A percentile compares a stretch with the other conserved stretches of the same genome.
These are phyloP conservation scores for Skeletonema marinoi DNA, from an alignment of 108 stramenopile genomes.

Conservation along the genomic window DNA sequence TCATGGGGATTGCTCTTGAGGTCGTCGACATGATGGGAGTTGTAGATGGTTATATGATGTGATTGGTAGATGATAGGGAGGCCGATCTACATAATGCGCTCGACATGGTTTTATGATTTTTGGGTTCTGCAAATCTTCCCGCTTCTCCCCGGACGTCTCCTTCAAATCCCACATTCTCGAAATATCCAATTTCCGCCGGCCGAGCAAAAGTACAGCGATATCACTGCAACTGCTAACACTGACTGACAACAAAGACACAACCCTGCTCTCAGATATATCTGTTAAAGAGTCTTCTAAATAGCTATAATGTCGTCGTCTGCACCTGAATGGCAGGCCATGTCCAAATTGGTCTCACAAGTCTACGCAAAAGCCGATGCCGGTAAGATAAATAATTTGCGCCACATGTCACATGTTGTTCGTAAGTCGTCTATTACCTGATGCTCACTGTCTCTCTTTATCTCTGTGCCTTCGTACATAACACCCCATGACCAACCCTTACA, in stretches of 20 bases:
- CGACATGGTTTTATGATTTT: neutral
- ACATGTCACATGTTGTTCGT: neutral
- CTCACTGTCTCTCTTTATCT: neutral
- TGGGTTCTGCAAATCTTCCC: neutral
- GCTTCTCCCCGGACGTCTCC: neutral
- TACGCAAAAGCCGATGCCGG: slow-evolving; percentile 76
- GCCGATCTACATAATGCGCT: no score
- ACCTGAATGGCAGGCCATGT: slow-evolving; percentile 55
- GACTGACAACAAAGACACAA: neutral
- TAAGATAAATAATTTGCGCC: slow-evolving; percentile 22
- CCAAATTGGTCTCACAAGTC: slow-evolving; percentile 70
- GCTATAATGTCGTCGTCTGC: neutral
- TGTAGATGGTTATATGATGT: neutral
- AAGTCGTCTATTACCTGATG: neutral
- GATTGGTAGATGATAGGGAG: neutral
- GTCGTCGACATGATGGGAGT: neutral
- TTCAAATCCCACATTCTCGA: neutral
- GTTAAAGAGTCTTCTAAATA: neutral
- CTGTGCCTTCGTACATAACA: neutral
- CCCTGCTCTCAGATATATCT: no score
- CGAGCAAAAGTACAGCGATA: neutral
- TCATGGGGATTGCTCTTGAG: slow-evolving; percentile 25
- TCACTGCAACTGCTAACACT: neutral
- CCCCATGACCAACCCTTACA: slow-evolving; percentile 4
- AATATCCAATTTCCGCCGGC: neutral